These are phyloP conservation scores for Kandelia obovata DNA, from an alignment of 345 rosid genomes.

Conservation along the genomic window DNA sequence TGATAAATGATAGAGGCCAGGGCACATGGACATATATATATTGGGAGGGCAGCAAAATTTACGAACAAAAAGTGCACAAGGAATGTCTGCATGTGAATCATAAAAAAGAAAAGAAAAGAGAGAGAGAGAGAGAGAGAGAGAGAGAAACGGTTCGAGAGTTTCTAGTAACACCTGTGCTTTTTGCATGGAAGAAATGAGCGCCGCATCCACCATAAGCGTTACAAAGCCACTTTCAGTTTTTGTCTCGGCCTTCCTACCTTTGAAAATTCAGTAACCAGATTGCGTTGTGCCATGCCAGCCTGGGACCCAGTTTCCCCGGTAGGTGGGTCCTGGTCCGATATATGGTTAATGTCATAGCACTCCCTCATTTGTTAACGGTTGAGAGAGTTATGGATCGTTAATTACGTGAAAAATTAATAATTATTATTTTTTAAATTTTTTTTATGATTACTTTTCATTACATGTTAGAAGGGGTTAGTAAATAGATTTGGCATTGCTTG, in stretches of 20 bases:
- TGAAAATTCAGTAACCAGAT: not conserved
- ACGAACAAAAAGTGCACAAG: constrained; percentile 25
- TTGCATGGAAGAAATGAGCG: constrained; percentile 20
- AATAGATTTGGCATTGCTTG: too few relatives aligned
- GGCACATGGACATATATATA: not conserved
- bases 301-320: too few relatives aligned
- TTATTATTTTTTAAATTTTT: too few relatives aligned
- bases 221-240: constrained; percentile 19
- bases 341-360: too few relatives aligned
- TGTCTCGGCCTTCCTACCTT: not conserved
- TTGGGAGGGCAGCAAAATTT: not conserved
- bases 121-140: too few relatives aligned
- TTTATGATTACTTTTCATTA: too few relatives aligned
- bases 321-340: too few relatives aligned
- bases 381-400: too few relatives aligned
- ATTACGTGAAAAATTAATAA: too few relatives aligned
- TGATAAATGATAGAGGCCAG: not conserved
- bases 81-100: constrained; percentile 24
- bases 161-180: constrained; percentile 21
- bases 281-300: not conserved
- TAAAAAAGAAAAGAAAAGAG: not conserved
- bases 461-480: too few relatives aligned
- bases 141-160: constrained; percentile 45
- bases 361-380: too few relatives aligned
- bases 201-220: not conserved